These are phyloP conservation scores for Sporobolomyces phaffii DNA, from an alignment of 768 basidiomycete genomes.

Conservation along the genomic window DNA sequence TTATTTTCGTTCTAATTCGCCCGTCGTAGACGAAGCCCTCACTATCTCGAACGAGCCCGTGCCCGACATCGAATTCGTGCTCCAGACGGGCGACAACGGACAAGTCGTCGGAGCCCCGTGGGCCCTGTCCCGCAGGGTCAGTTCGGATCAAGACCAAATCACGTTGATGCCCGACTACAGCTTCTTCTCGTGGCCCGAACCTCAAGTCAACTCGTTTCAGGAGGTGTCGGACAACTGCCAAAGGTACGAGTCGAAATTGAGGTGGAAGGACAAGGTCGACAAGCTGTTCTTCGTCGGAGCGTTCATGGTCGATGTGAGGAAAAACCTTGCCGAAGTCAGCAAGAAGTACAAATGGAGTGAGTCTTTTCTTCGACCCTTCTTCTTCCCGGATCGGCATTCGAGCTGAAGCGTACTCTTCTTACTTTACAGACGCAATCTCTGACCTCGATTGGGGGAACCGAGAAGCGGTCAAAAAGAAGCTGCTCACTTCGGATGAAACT, in stretches of 20 bases:
- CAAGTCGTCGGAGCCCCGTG: conserved; percentile 24
- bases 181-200: conserved; percentile 32
- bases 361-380: too few relatives aligned
- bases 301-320: conserved; percentile 32
- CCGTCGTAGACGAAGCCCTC: conserved; percentile 38
- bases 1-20: background rate
- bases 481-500: conserved; percentile 34
- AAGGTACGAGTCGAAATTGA: conserved; percentile 9
- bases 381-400: background rate
- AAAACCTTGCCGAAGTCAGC: conserved; percentile 26
- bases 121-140: conserved; percentile 21
- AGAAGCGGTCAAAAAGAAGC: background rate
- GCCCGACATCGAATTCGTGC: conserved; percentile 39
- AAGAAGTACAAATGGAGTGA: conserved; percentile 25
- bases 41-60: conserved; percentile 33
- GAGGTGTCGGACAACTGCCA: conserved; percentile 30
- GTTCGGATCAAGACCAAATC: background rate
- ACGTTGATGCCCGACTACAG: conserved; percentile 33
- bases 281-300: conserved; percentile 36
- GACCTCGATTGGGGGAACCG: conserved; percentile 31
- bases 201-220: conserved; percentile 20
- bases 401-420: background rate
- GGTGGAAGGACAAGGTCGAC: conserved; percentile 34
- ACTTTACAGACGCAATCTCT: background rate
- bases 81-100: conserved; percentile 32